Percentiles rank a stretch among this genome's conserved stretches.
phyloP scores from a whole-genome alignment of 1,284 basidiomycete species.

The Trametes sp. region DNA sequence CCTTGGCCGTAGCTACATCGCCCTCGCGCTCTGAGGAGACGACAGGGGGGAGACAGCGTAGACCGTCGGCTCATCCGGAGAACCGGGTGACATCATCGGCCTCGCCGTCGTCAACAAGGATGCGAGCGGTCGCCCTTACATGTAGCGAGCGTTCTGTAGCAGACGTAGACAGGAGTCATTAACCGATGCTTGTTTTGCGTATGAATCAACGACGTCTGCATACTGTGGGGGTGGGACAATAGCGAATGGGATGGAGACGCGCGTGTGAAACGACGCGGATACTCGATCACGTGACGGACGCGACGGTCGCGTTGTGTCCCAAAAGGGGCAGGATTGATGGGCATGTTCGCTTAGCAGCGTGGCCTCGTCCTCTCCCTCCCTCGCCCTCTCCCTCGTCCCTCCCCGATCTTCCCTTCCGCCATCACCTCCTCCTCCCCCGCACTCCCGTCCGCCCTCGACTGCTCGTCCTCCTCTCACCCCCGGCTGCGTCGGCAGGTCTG shows the following conservation, averaged over 20 bases:
- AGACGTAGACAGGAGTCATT: background rate
- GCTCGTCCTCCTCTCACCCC: background rate
- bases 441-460: constrained; percentile 23
- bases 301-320: constrained; percentile 34
- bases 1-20: constrained; percentile 61
- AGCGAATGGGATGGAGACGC: constrained; percentile 5
- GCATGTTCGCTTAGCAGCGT: constrained; percentile 26
- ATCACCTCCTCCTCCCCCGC: constrained; percentile 20
- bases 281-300: constrained; percentile 39
- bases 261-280: constrained; percentile 27
- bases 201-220: constrained; percentile 13
- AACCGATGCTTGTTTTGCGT: background rate
- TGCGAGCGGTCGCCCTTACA: too few species aligned
- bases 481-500: constrained; percentile 8
- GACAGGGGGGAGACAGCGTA: background rate
- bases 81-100: constrained; percentile 17
- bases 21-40: constrained; percentile 46
- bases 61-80: constrained; percentile 1
- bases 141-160: too few species aligned
- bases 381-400: constrained; percentile 20
- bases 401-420: constrained; percentile 16
- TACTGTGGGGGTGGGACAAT: constrained; percentile 14
- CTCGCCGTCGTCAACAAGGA: background rate
- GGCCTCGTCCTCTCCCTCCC: constrained; percentile 11
- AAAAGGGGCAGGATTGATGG: constrained; percentile 30